Percentiles rank a stretch among this genome's conserved stretches.
Evolutionary conservation across 176 grass and related monocot genomes (phyloP).

Genomic region (Saccharum officinarum): DNA sequence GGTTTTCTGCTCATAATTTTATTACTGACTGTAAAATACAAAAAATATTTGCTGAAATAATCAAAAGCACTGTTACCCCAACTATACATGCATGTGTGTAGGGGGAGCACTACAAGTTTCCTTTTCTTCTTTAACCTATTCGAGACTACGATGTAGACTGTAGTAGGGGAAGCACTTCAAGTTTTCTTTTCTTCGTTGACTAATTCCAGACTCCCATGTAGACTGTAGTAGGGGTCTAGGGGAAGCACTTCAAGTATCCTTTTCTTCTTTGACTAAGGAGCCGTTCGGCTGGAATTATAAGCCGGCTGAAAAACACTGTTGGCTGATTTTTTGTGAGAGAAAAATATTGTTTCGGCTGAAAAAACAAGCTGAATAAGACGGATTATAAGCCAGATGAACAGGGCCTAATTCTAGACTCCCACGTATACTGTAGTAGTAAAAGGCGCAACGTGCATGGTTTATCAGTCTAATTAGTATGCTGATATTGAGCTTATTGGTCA

Average conservation of each 20-base stretch:
- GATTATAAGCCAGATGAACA: too few species aligned
- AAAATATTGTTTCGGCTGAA: too few species aligned
- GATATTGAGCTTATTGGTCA: background rate
- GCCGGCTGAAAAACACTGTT: too few species aligned
- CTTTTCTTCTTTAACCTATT: background rate
- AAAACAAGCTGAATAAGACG: too few species aligned
- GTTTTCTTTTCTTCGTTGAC: background rate
- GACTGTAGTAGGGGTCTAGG: background rate
- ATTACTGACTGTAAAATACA: background rate
- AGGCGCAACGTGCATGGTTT: background rate
- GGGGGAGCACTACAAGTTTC: background rate
- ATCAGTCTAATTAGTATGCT: background rate
- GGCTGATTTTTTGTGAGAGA: too few species aligned
- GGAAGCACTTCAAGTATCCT: background rate
- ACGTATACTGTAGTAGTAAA: background rate
- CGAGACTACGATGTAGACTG: too few species aligned
- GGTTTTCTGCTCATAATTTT: background rate
- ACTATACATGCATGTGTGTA: background rate
- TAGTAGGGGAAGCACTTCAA: background rate
- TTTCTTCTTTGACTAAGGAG: conserved; percentile 14
- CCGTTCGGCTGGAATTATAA: too few species aligned
- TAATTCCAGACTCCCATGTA: background rate
- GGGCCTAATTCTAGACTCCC: background rate
- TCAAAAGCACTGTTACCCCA: background rate
- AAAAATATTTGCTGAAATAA: background rate